Conservation (phyloP, 345 rosid genomes). For the Linum trigynum region DNA sequence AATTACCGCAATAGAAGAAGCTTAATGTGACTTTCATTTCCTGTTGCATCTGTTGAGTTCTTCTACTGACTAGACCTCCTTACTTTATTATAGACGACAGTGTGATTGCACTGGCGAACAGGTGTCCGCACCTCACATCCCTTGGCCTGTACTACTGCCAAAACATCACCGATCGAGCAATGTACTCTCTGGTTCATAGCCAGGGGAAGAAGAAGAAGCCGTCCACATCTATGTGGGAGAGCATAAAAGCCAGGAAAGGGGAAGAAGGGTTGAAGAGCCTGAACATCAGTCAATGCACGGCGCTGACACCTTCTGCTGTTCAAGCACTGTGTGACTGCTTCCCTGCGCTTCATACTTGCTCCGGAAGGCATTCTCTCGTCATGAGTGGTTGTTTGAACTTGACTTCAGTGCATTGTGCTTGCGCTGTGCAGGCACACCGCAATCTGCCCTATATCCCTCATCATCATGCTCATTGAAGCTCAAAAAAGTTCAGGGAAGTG, state of each 20-base stretch:
- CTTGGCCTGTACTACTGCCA: conserved; percentile 83
- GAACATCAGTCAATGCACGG: conserved; percentile 98
- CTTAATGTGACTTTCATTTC: conserved; percentile 14
- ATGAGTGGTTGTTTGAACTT: conserved; percentile 90
- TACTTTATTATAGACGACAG: conserved; percentile 43
- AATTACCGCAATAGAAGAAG: neutral
- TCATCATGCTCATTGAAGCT: conserved; percentile 46
- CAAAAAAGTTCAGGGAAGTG: neutral
- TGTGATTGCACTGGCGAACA: conserved; percentile 73
- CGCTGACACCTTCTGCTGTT: conserved; percentile 85
- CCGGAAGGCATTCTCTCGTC: conserved; percentile 86
- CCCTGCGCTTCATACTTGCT: conserved; percentile 95
- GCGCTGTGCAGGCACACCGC: conserved; percentile 70
- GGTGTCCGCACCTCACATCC: conserved; percentile 68
- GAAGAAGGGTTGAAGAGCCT: conserved; percentile 78
- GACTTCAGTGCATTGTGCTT: conserved; percentile 89
- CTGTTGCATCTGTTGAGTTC: too few relatives aligned
- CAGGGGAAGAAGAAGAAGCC: conserved; percentile 64
- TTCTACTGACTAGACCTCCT: too few relatives aligned
- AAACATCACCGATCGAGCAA: conserved; percentile 80
- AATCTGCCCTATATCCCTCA: conserved; percentile 27
- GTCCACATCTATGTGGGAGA: conserved; percentile 32
- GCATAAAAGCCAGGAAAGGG: conserved; percentile 31
- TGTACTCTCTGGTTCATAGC: conserved; percentile 70
- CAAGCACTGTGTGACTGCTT: conserved; percentile 89